A percentile compares a stretch with the other conserved stretches of the same genome.
These are phyloP conservation scores for Mariannaea elegans DNA, from an alignment of 2,329 filamentous ascomycete genomes.

Conservation along the genomic window DNA sequence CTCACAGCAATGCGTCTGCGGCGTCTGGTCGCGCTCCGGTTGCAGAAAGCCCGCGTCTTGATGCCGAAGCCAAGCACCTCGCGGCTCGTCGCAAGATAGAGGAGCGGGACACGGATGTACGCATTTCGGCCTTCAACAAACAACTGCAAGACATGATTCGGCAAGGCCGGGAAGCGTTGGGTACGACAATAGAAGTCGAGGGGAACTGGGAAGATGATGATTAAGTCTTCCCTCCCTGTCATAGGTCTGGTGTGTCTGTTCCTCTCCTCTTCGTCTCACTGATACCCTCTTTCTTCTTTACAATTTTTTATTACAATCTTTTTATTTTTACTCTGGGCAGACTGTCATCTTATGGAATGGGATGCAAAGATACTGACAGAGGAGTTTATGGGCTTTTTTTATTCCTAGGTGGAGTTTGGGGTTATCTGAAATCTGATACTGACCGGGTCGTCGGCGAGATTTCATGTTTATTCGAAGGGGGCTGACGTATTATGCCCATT, in stretches of 20 bases:
- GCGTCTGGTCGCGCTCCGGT: constrained; percentile 45
- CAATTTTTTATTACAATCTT: constrained; percentile 11
- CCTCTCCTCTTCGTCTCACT: constrained; percentile 4
- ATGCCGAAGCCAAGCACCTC: constrained; percentile 76
- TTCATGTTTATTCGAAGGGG: not conserved
- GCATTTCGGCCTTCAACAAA: constrained; percentile 81
- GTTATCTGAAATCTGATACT: not conserved
- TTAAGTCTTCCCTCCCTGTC: not conserved
- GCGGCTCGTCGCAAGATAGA: constrained; percentile 76
- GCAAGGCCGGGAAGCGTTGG: constrained; percentile 87
- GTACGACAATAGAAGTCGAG: constrained; percentile 72
- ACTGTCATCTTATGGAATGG: not conserved
- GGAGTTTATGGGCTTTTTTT: constrained; percentile 13
- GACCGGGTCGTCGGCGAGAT: not conserved
- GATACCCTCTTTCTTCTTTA: constrained; percentile 19
- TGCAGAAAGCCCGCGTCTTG: constrained; percentile 58
- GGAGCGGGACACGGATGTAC: constrained; percentile 80
- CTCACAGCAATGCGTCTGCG: constrained; percentile 55
- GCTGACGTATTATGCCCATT: not conserved
- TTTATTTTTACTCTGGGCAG: not conserved
- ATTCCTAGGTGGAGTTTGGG: constrained; percentile 1
- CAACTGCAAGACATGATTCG: constrained; percentile 87
- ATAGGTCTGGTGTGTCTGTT: not conserved
- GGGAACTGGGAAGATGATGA: constrained; percentile 55
- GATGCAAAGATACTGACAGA: not conserved